Base-by-base conservation (phyloP, 2,329 filamentous ascomycete genomes). In the Cryphonectria japonica region DNA sequence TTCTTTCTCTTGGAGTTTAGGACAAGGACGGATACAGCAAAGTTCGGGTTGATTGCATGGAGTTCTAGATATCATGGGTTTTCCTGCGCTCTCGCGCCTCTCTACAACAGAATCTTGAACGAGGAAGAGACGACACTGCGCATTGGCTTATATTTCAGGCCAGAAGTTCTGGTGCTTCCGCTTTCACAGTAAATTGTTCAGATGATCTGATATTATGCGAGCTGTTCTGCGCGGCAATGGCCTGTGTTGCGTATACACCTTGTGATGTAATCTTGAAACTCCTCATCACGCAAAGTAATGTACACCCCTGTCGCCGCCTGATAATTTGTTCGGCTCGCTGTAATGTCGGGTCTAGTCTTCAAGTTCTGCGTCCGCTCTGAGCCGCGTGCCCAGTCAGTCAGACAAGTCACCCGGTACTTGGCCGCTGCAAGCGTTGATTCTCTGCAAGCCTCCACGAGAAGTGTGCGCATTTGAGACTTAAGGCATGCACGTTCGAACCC, bases 31-130 rank as follows among this genome's bases (percentile, higher is more conserved):
- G 66, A 65, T 62, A 70, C 52, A 39, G 68, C 57, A 59, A 67
- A n/a, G 71, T 63, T 64, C 66, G 66, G 71, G 57, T 59, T 52
- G 50, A 71, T 71, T 72, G 67, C 69, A 54, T 63, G 71, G 71
- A 69, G 71, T 73, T 73, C 26, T 61, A 65, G 50, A 69, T 67
- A 65, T 29, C 57, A 67, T 64, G 67, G n/a, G 22, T 64, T 63
- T 69, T 46, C 41, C 22, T 60, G 69, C 63, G 71, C 68, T 68
- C 32, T 60, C 43, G 70, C 65, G 64, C 68, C 29, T 67, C 37
- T 68, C 26, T 61, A 19, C 22, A 32, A 19, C 22, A 32, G 41
- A 37, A 54, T 60, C 29, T 62, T 54, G 34, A 41, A 29, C 41
- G 67, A 63, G 22, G 52, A 66, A 64, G 52, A 52, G 61, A 72